These are phyloP conservation scores for Darksidea phi DNA, from an alignment of 495 filamentous ascomycete species.

Conservation along the genomic window DNA sequence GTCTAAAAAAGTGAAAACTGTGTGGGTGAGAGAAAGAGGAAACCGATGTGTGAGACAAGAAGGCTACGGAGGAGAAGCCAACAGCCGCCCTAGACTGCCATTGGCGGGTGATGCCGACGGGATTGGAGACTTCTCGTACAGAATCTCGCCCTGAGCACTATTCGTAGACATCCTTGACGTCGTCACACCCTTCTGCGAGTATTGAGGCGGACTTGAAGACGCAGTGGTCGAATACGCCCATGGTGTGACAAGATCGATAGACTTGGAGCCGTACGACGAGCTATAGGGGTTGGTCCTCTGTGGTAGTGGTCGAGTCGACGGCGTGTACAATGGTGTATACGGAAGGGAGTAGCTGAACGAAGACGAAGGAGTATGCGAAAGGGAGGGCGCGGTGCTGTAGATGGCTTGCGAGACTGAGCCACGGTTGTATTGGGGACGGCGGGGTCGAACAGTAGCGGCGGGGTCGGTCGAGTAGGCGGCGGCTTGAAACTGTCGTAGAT, in stretches of 20 bases:
- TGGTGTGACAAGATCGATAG: conserved; percentile 42
- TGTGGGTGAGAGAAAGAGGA: too few relatives aligned
- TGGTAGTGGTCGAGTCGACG: conserved; percentile 35
- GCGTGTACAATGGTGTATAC: conserved; percentile 32
- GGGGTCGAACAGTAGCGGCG: conserved; percentile 16
- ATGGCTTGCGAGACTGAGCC: conserved; percentile 29
- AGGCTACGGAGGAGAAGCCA: neutral
- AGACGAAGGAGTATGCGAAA: conserved; percentile 41
- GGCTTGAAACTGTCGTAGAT: conserved; percentile 40
- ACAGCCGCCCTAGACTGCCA: conserved; percentile 39
- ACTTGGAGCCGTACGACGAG: conserved; percentile 32
- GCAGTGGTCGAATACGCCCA: conserved; percentile 19
- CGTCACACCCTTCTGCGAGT: conserved; percentile 31
- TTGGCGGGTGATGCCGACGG: conserved; percentile 26
- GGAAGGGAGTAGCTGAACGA: conserved; percentile 38
- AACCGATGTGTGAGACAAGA: too few relatives aligned
- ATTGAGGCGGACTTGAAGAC: conserved; percentile 25
- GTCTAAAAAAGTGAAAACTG: too few relatives aligned
- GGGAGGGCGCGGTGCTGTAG: conserved; percentile 37
- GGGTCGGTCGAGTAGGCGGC: conserved; percentile 1
- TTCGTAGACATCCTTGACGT: conserved; percentile 15
- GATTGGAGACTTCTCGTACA: conserved; percentile 29
- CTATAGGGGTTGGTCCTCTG: conserved; percentile 39
- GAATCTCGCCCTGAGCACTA: conserved; percentile 12
- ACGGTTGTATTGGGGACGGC: conserved; percentile 33